Percentiles rank a stretch among this genome's conserved stretches.
Evolutionary conservation across 2,329 filamentous ascomycete genomes (phyloP).

Genomic region (Macrophomina tecta): DNA sequence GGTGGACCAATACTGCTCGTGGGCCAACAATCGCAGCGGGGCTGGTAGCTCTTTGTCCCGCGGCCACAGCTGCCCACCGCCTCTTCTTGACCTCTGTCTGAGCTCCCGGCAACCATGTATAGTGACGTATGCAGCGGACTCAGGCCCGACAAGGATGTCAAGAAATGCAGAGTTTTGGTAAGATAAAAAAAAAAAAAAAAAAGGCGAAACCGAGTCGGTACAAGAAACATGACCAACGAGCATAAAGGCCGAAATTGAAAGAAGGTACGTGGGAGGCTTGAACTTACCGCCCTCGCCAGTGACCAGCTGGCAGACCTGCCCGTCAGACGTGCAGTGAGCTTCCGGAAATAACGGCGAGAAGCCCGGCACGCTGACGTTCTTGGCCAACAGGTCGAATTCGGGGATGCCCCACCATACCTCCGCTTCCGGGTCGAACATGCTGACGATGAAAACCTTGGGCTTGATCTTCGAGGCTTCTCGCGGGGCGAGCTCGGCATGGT

Average conservation of each 20-base stretch:
- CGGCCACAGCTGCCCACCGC: neutral
- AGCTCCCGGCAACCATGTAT: neutral
- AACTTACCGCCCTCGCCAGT: constrained; percentile 60
- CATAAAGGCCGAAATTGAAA: neutral
- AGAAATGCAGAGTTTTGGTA: neutral
- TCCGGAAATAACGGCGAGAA: constrained; percentile 70
- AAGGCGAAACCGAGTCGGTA: neutral
- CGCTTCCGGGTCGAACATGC: constrained; percentile 57
- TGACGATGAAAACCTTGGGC: constrained; percentile 68
- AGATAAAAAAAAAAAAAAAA: neutral
- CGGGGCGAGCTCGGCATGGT: neutral
- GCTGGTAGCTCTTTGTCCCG: neutral
- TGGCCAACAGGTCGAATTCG: constrained; percentile 62
- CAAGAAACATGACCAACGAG: neutral
- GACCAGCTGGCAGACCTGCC: constrained; percentile 70
- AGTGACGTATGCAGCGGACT: neutral
- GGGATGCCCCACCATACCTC: constrained; percentile 62
- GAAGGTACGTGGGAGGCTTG: neutral
- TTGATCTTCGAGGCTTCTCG: constrained; percentile 52
- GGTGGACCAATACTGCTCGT: neutral
- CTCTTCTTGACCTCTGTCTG: neutral
- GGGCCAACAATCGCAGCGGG: neutral
- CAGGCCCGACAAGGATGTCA: neutral
- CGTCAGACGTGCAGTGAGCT: constrained; percentile 67
- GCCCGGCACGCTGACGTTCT: constrained; percentile 65